Percentiles rank a stretch among this genome's conserved stretches.
phyloP scores from a whole-genome alignment of 352 stramenopile species.

The Globisporangium viniferum region DNA sequence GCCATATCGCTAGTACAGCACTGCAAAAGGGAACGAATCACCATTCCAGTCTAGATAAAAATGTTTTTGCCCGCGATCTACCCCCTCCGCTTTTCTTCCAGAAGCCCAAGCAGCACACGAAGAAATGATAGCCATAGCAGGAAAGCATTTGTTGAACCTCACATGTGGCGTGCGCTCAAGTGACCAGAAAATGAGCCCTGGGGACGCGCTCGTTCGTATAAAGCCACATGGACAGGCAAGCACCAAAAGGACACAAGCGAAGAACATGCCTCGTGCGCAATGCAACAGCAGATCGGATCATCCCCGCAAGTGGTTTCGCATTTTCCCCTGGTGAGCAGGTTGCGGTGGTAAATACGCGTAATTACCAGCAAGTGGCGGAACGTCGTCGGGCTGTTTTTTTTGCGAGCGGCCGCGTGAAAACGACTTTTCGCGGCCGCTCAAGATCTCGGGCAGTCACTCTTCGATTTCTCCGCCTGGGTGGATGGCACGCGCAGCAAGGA shows the following conservation, averaged over 20 bases:
- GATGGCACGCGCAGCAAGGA: not conserved
- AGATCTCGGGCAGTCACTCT: slow-evolving; percentile 9
- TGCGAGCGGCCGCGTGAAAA: not conserved
- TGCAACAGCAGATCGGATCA: too few relatives aligned
- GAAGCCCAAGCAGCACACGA: slow-evolving; percentile 22
- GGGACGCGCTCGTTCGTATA: not conserved
- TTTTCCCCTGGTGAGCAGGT: not conserved
- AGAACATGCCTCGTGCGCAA: too few relatives aligned
- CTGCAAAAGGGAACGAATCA: not conserved
- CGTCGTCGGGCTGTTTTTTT: not conserved
- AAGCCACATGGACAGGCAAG: not conserved
- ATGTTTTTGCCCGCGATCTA: slow-evolving; percentile 17
- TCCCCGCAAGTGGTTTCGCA: too few relatives aligned
- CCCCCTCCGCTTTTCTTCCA: slow-evolving; percentile 50
- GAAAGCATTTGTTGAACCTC: too few relatives aligned
- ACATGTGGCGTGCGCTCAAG: too few relatives aligned
- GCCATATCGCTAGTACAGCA: too few relatives aligned
- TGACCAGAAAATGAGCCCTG: not conserved
- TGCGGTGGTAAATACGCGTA: slow-evolving; percentile 6
- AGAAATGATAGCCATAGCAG: not conserved
- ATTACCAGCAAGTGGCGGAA: slow-evolving; percentile 9
- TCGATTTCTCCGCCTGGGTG: slow-evolving; percentile 1
- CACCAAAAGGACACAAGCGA: too few relatives aligned
- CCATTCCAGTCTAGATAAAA: not conserved
- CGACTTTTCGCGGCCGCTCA: slow-evolving; percentile 10